Conservation (phyloP, 257 asterid species). For the Capsicum rhomboideum region DNA sequence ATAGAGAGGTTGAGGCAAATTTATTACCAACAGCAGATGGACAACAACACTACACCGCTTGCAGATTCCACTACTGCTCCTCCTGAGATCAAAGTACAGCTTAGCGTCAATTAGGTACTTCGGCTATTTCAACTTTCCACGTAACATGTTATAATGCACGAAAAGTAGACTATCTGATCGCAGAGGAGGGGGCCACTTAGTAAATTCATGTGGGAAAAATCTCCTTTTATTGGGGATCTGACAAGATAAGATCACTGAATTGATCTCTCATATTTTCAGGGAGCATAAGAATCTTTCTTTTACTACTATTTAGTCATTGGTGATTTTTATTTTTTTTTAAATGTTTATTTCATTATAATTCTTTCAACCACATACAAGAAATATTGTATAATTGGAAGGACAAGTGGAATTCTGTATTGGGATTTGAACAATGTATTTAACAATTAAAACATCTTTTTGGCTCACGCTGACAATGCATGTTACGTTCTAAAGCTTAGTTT, state of each 20-base stretch:
- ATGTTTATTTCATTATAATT: neutral
- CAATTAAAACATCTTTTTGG: too few relatives aligned
- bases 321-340: neutral
- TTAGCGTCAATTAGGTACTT: slow-evolving; percentile 30
- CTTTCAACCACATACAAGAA: neutral
- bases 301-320: slow-evolving; percentile 1
- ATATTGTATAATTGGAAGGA: neutral
- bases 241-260: slow-evolving; percentile 24
- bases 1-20: slow-evolving; percentile 85
- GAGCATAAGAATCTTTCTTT: neutral
- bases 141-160: too few relatives aligned
- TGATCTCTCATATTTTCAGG: slow-evolving; percentile 1
- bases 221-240: neutral
- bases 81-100: slow-evolving; percentile 46
- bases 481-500: too few relatives aligned
- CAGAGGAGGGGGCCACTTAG: neutral
- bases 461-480: too few relatives aligned
- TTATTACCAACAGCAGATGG: slow-evolving; percentile 67
- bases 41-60: slow-evolving; percentile 22
- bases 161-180: neutral
- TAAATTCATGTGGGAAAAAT: slow-evolving; percentile 6
- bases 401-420: neutral
- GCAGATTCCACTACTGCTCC: slow-evolving; percentile 21
- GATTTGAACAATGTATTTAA: too few relatives aligned
- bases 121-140: too few relatives aligned